Evolutionary conservation across 176 grass and related monocot genomes (phyloP), one percentile per base, ranked within the genome.

Genomic region (Avena sativa): DNA sequence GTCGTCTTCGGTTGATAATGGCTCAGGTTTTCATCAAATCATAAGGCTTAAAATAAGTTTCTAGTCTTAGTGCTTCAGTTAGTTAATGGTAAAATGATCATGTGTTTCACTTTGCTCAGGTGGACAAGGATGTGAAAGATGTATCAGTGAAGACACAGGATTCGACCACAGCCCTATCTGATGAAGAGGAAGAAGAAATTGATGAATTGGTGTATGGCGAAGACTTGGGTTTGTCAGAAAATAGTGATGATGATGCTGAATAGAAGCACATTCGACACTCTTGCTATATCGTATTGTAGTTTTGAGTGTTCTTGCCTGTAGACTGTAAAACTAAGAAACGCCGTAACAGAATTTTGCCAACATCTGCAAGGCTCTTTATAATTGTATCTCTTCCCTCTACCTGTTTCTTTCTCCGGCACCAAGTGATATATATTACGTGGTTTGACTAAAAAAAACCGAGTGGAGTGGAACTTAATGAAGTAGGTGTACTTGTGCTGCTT

Each of bases 141-240:
- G 30, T 32, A 44, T 80, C 70, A 51, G 83, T 77, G 30, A 85
- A 88, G 75, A 86, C 67, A 57, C 84, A 66, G 74, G 26, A 63
- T 64, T 50, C 53, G 11, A 77, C 26, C 1, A 49, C 49, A 75
- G 51, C 55, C 6, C 62, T 56, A 43, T 86, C 81, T 6, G 90
- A 94, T 4, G 88, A 92, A 74, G 91, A 94, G 21, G 89, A 93
- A 32, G 89, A 93, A 6, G 84, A 96, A 21, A 83, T 99, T 49
- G 90, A 99, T 87, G 94, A 98, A 93, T 85, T 92, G 62, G 81
- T 93, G 53, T 98, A 94, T 79, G 92, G 94, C 19, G 83, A 96
- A 90, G 97, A 98, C 84, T 84, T 81, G 19, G 88, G 88, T 87
- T 80, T n/a, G 20, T 94, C 92, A 14, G 49, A 91, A 76, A 82